Base-by-base conservation (phyloP, 176 grass and related monocot species). In the Hyparrhenia diplandra region DNA sequence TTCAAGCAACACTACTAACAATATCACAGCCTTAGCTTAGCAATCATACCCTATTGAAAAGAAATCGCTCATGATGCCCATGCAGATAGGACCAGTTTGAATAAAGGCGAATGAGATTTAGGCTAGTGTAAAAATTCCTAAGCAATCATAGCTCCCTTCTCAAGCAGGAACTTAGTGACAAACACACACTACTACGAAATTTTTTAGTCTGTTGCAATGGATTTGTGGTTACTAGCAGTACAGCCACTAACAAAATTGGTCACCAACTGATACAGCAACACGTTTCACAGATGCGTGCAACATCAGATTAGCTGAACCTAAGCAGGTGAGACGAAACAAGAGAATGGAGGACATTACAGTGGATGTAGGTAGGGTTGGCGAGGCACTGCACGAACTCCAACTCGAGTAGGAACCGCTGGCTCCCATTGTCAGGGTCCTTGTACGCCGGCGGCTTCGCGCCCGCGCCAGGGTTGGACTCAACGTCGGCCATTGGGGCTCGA, bases 371-470 rank as follows among this genome's bases (percentile, higher is more conserved):
- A 55, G 96, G 96, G 88, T 98, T 98, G 67, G 96, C 88, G 14
- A 98, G 88, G 87, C 90, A 98, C 82, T 98, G 96, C 67, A 98
- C 40, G 76, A 98, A 95, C 86, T 98, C 96, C 64, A 95, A 76
- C 84, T 98, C 92, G 39, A 98, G 76, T 13, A 95, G 80, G 74
- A 98, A 98, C 28, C 96, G 81, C 82, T 93, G 92, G 16, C 76
- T 85, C 23, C 92, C 95, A 64, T 88, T 79, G 36, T 98, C 90
- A n/a, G 90, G 88, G 46, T 98, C 95, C 77, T 90, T 90, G 85
- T 94, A 97, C 4, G 86, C 80, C 25, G 76, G 54, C 1, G 55
- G 77, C 40, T 64, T 81, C 34, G 28, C 61, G 11, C 28, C 76
- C 40, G 16, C 27, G 11, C 21, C 61, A 32, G 76, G 41, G 61